Conservation (phyloP, 495 filamentous ascomycete genomes). For the Mytilinidion resinicola region DNA sequence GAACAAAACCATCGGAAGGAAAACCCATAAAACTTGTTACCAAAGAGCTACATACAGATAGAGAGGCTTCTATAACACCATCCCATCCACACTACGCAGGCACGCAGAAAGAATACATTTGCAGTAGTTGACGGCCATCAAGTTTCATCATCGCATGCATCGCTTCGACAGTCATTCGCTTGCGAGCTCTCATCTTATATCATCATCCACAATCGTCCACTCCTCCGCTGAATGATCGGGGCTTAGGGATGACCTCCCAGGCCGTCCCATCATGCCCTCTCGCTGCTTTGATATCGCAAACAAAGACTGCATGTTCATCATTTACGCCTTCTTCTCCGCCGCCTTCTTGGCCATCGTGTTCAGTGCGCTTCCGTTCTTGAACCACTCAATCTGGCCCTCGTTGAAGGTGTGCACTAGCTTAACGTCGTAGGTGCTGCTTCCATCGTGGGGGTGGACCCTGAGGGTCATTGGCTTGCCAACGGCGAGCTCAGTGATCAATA, state of each 20-base stretch:
- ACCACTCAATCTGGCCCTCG: constrained; percentile 94
- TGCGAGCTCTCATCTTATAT: too few species aligned
- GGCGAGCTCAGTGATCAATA: constrained; percentile 82
- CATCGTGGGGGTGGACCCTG: constrained; percentile 81
- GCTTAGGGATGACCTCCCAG: constrained; percentile 9
- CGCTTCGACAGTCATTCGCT: too few species aligned
- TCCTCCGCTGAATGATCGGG: too few species aligned
- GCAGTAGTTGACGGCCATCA: too few species aligned
- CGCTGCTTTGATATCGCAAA: not conserved
- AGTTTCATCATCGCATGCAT: too few species aligned
- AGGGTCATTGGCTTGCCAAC: constrained; percentile 94
- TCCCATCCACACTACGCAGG: too few species aligned
- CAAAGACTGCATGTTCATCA: not conserved
- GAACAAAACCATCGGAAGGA: too few species aligned
- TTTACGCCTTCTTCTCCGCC: constrained; percentile 7
- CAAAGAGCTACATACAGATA: too few species aligned
- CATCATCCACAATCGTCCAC: too few species aligned
- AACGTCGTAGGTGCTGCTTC: constrained; percentile 64
- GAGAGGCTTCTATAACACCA: too few species aligned
- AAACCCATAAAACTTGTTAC: too few species aligned
- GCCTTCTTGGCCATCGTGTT: constrained; percentile 89
- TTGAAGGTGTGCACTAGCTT: constrained; percentile 95
- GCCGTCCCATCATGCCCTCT: constrained; percentile 1
- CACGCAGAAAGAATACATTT: too few species aligned
- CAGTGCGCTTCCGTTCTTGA: constrained; percentile 90